Evolutionary conservation across 108 stramenopile genomes (phyloP), one percentile per base, ranked within the genome.

Genomic region (Cyclostephanos tholiformis): DNA sequence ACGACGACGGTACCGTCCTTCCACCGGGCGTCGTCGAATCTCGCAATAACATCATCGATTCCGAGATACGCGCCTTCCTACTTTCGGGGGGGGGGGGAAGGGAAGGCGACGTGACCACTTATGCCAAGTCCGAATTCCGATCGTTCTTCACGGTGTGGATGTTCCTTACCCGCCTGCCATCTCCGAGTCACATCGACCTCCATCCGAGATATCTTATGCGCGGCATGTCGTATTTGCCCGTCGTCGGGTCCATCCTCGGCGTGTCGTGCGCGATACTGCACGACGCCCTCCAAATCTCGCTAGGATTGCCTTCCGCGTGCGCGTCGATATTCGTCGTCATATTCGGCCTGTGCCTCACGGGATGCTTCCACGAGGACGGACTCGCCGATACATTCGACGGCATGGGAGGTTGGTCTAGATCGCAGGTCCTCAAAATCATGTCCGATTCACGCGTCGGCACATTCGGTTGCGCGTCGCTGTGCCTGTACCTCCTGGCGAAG

Each of bases 281-380:
- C 63, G 90, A 91, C 60, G 35, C 84, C 16, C 51, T 61, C 2
- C 20, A 39, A n/a, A 16, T 63, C 5, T 57, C 85, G 2, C 27
- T 87, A 26, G 73, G 61, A 10, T 69, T 93, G 32, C 87, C 86
- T 35, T 13, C 77, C 22, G 53, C 65, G 2, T 71, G 82, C 26
- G 65, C 88, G 10, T 83, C 83, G 6, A 56, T 71, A 11, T 29
- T 87, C 4, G 27, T 69, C n/a, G 65, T 70, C 25, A 74, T 66
- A 16, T 56, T 85, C 44, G 46, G 65, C 51, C 53, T 87, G 38
- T 80, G 65, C 41, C 27, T 89, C 0, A 94, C 89, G 23, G 90
- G 90, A 7, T 91, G 88, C 65, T 90, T 94, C 49, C 93, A 91
- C 56, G 93, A 94, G 67, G 93, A 94, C 79, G 93, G 93, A 48